Evolutionary conservation across 202 grass and related monocot genomes (phyloP), one percentile per base, ranked within the genome.

Genomic region (Thinopyrum obtusiflorum): DNA sequence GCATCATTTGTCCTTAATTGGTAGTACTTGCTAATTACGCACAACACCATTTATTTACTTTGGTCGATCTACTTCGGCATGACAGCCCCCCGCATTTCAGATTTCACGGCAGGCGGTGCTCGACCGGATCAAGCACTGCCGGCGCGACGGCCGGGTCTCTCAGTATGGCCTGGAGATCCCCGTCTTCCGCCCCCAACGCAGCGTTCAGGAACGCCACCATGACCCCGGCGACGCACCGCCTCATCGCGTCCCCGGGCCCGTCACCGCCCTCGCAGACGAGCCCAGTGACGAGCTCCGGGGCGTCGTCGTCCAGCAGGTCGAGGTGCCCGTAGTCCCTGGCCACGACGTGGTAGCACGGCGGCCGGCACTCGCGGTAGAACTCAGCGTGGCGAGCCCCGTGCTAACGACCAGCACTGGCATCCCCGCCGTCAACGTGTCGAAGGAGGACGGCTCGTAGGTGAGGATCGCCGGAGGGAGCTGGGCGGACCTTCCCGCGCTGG

Each of bases 271-370:
- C n/a, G n/a, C n/a, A n/a, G n/a, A n/a, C n/a, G n/a, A n/a, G n/a
- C n/a, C n/a, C n/a, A n/a, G n/a, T n/a, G n/a, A n/a, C 6, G 26
- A 88, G 57, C 51, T 27, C 64, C 0, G 85, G 68, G 1, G 86
- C 90, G 6, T 82, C 55, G 9, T 95, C 88, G 11, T 92, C 83
- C 26, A 92, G 61, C 86, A 95, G 84, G 68, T 92, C 88, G 17
- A 92, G 55, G 26, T 95, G 93, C 2, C 90, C 93, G 15, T 91
- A 95, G 24, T 93, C 83, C 39, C 39, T 86, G 44, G 80, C 78
- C 64, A 95, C 91, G 0, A 95, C 18, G 61, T 91, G 84, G 93
- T 93, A 95, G 84, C 82, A 91, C 0, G 93, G 77, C 10, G 86
- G 53, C 77, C 39, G 78, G 78, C 91, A 89, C 77, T 95, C 89